Percentiles rank a stretch among this genome's conserved stretches.
These are phyloP conservation scores for Carallia brachiata DNA, from an alignment of 345 rosid genomes.

Conservation along the genomic window DNA sequence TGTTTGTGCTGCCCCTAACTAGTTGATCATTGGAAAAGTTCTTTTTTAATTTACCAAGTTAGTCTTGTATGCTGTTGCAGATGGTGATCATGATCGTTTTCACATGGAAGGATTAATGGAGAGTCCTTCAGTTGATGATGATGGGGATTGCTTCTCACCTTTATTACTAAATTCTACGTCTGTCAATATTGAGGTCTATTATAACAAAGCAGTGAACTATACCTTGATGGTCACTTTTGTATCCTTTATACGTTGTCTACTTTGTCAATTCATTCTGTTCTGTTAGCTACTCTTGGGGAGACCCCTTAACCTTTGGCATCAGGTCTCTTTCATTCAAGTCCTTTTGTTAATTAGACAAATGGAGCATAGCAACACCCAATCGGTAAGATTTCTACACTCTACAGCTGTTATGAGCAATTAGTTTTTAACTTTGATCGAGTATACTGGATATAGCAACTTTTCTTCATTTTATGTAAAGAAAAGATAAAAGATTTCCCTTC, in stretches of 20 bases:
- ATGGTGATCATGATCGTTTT: conserved; percentile 66
- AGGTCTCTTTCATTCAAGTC: conserved; percentile 96
- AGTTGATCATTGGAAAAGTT: no score
- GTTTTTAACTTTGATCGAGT: conserved; percentile 1
- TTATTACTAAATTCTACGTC: conserved; percentile 84
- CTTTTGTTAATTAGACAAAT: conserved; percentile 90
- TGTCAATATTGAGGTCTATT: conserved; percentile 89
- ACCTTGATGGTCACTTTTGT: conserved; percentile 99
- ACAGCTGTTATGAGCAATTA: conserved; percentile 1
- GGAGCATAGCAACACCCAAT: conserved; percentile 98
- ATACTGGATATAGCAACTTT: no score
- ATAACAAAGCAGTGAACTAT: conserved; percentile 97
- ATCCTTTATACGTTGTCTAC: conserved; percentile 52
- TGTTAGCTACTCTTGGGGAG: conserved; percentile 17
- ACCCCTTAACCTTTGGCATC: conserved; percentile 56
- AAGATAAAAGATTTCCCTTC: no score
- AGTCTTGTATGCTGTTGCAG: conserved; percentile 38
- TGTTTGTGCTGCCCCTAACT: no score
- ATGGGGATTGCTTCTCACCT: conserved; percentile 87
- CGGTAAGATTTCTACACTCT: conserved; percentile 48
- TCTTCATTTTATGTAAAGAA: background rate
- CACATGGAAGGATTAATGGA: conserved; percentile 92
- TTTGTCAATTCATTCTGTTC: conserved; percentile 8
- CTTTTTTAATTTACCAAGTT: conserved; percentile 1
- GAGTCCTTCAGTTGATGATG: conserved; percentile 92